Evolutionary conservation across 2,329 filamentous ascomycete genomes (phyloP).

Genomic region (Venturia pyrina): DNA sequence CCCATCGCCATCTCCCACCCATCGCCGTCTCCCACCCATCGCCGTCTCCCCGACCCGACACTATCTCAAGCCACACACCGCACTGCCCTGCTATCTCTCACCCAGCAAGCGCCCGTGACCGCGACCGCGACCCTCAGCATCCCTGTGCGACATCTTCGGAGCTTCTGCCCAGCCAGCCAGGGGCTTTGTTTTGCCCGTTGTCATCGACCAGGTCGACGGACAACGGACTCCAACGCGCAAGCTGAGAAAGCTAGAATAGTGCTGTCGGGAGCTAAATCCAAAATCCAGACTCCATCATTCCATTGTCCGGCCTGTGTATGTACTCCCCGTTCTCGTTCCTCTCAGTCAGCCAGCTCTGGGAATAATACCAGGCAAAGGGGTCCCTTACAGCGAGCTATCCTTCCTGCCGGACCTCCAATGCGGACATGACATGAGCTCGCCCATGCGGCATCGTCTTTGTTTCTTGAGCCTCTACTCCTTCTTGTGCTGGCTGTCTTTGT

Average conservation of each 20-base stretch:
- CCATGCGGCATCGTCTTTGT: neutral
- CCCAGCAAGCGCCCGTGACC: neutral
- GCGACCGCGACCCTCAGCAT: neutral
- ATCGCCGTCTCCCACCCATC: too few species aligned
- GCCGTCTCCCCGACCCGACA: too few species aligned
- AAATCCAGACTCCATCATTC: neutral
- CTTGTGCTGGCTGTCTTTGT: neutral
- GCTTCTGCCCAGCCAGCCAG: neutral
- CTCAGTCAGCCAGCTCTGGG: neutral
- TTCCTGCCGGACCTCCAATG: neutral
- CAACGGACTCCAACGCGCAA: too few species aligned
- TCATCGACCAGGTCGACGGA: too few species aligned
- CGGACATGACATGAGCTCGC: neutral
- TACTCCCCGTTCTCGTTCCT: neutral
- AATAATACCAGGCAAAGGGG: neutral
- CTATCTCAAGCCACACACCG: too few species aligned
- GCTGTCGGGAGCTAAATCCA: neutral
- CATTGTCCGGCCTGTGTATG: neutral
- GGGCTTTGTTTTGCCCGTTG: neutral
- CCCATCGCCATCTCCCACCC: too few species aligned
- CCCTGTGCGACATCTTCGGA: neutral
- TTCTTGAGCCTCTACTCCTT: neutral
- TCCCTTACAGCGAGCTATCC: neutral
- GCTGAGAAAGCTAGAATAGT: neutral
- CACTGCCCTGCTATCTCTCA: too few species aligned